These are phyloP conservation scores for Verticillium zaregamsianum DNA, from an alignment of 2,329 filamentous ascomycete species.

Conservation along the genomic window DNA sequence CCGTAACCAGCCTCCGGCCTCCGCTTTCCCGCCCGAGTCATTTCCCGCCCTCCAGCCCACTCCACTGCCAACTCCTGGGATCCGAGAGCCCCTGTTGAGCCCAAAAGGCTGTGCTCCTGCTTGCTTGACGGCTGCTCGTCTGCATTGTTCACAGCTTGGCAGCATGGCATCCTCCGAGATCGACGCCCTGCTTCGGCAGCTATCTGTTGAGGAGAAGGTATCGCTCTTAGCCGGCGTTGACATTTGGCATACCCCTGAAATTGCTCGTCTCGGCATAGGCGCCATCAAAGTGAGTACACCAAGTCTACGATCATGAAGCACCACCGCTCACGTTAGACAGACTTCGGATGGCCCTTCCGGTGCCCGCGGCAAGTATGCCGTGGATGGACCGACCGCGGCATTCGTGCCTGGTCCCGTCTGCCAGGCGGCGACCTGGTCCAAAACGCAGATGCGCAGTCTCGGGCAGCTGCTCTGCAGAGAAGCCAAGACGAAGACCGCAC, in stretches of 20 bases:
- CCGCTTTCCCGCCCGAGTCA: too few relatives aligned
- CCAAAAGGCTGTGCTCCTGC: too few relatives aligned
- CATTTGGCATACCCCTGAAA: slow-evolving; percentile 7
- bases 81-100: too few relatives aligned
- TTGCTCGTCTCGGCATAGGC: background rate
- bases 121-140: too few relatives aligned
- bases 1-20: too few relatives aligned
- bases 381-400: background rate
- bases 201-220: slow-evolving; percentile 8
- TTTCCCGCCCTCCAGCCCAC: too few relatives aligned
- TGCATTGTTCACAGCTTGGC: background rate
- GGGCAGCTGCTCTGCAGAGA: slow-evolving; percentile 50
- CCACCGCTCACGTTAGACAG: background rate
- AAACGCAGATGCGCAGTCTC: background rate
- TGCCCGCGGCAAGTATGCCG: background rate
- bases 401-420: background rate
- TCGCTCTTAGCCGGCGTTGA: slow-evolving; percentile 1
- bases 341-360: background rate
- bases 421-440: background rate
- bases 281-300: slow-evolving; percentile 4
- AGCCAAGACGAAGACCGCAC: slow-evolving; percentile 55
- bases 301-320: too few relatives aligned
- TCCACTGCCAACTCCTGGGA: too few relatives aligned
- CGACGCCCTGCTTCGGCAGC: background rate
- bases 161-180: background rate